Base-by-base conservation (phyloP, 805 yeast species). In the Lipomyces sp. region DNA sequence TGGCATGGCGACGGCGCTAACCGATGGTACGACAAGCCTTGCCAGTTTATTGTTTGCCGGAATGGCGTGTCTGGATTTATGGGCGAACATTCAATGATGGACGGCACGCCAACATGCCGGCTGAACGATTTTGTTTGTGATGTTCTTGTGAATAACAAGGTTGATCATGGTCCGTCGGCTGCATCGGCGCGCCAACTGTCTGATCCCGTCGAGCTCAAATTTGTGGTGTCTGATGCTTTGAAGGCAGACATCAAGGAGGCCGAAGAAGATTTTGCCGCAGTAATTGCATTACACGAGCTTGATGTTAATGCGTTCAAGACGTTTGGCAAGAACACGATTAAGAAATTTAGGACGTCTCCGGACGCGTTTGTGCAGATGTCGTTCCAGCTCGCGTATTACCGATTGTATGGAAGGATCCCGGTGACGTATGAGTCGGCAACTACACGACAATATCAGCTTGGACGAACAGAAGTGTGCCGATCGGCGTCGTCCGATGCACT, bases 61-160 rank as follows among this genome's bases (percentile, higher is more conserved):
- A 92, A 92, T 78, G 97, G 95, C 66, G 83, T 87, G 69, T 90
- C 97, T 6, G 98, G 98, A 0, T 94, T 93, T 81, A 80, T 92
- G 75, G 98, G 97, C 69, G 99, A 94, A 81, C 99, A 94, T 81
- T 92, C 98, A 30, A 90, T 86, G 82, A 94, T 94, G 98, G 99
- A 94, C 78, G 99, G 98, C 69, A 91, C 97, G 8, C 97, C 98
- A 75, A 94, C 97, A 37, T 86, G 91, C 74, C 87, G 92, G 71
- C 80, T 94, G 80, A 94, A 94, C 78, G 92, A 92, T 79, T 87
- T 82, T 75, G 82, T 94, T 51, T 82, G 87, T 70, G 82, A 82
- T 62, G 84, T 86, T 72, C 78, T 93, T 64, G 69, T 77, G 64
- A 83, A 85, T 74, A 76, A 85, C 74, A 79, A 85, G 73, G 77